Percentiles rank a stretch among this genome's conserved stretches.
Evolutionary conservation across 2,329 filamentous ascomycete genomes (phyloP).

Genomic region (Graphium sp.): DNA sequence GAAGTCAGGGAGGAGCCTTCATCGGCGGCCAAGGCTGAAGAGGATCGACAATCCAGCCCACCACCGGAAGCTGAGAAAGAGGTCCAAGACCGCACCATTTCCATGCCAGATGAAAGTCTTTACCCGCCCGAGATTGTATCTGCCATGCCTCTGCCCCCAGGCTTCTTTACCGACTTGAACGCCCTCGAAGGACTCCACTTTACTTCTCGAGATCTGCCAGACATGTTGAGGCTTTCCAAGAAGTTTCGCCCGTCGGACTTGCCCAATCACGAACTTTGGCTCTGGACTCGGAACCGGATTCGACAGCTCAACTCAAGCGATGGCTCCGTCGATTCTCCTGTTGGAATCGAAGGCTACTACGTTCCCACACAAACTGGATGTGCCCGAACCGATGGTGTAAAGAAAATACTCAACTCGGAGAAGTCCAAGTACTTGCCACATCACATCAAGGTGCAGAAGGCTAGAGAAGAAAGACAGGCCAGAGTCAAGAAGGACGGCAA

Average conservation of each 20-base stretch:
- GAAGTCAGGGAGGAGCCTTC: constrained; percentile 12
- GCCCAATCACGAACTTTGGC: constrained; percentile 33
- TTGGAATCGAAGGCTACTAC: constrained; percentile 50
- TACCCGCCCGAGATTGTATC: constrained; percentile 30
- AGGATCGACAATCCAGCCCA: constrained; percentile 9
- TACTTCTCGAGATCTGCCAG: constrained; percentile 26
- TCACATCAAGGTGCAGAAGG: constrained; percentile 89
- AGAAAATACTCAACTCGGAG: constrained; percentile 91
- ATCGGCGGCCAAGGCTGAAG: constrained; percentile 6
- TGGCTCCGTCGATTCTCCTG: constrained; percentile 13
- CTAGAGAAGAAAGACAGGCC: constrained; percentile 81
- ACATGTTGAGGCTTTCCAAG: constrained; percentile 28
- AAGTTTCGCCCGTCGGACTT: constrained; percentile 26
- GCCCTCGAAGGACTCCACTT: constrained; percentile 26
- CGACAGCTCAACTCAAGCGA: constrained; percentile 32
- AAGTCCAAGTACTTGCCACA: constrained; percentile 97
- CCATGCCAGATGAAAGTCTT: constrained; percentile 22
- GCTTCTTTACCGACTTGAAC: constrained; percentile 26
- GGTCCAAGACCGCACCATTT: constrained; percentile 11
- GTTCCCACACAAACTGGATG: constrained; percentile 73
- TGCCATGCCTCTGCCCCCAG: constrained; percentile 25
- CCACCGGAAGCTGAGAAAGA: constrained; percentile 30
- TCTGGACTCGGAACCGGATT: constrained; percentile 39
- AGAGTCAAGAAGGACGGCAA: constrained; percentile 48
- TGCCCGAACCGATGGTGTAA: constrained; percentile 81